phyloP scores from a whole-genome alignment of 805 yeast species.

The Saccharomycopsis malanga region DNA sequence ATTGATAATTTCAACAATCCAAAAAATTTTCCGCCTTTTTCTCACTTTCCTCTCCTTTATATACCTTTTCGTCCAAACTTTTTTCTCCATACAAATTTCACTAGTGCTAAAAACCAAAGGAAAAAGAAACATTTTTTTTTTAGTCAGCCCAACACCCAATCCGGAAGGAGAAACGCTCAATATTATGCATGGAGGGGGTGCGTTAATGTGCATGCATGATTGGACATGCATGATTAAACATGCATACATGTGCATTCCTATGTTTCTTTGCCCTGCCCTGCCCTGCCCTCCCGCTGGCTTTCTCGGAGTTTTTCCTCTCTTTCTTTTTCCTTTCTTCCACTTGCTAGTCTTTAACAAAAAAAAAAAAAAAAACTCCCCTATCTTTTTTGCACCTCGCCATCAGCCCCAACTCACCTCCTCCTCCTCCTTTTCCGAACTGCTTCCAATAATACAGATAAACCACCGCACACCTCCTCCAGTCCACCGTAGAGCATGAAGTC shows the following conservation, averaged over 20 bases:
- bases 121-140: background rate
- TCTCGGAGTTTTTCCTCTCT: too few species aligned
- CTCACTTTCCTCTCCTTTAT: too few species aligned
- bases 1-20: background rate
- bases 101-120: background rate
- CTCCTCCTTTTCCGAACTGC: too few species aligned
- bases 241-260: background rate
- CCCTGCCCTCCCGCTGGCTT: too few species aligned
- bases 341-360: too few species aligned
- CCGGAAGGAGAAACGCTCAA: background rate
- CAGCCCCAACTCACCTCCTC: too few species aligned
- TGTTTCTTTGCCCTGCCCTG: too few species aligned
- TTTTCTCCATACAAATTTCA: too few species aligned
- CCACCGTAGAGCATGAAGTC: background rate
- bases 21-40: too few species aligned
- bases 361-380: background rate
- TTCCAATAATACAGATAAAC: background rate
- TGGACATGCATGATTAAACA: background rate
- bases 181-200: background rate
- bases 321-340: too few species aligned
- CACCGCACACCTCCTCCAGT: background rate
- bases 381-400: background rate
- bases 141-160: background rate
- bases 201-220: background rate
- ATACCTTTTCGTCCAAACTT: too few species aligned